Evolutionary conservation across 2,329 filamentous ascomycete species (phyloP), one percentile per base, ranked within the genome.

Genomic region (Colletotrichum musae): DNA sequence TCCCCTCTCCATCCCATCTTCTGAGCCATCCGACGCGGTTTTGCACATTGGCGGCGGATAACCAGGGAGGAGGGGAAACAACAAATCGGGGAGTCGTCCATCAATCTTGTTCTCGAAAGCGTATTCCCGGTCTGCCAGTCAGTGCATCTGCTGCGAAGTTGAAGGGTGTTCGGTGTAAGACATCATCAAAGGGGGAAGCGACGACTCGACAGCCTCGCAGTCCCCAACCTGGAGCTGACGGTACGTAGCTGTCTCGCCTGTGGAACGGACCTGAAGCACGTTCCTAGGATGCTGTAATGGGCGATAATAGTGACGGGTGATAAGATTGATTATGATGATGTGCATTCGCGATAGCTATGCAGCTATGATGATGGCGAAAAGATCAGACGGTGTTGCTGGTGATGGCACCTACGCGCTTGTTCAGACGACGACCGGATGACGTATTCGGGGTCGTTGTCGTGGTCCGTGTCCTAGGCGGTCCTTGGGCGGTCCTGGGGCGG

Each of bases 381-480:
- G 21, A 32, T 52, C 50, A 18, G 12, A 15, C 13, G 12, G 50
- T 32, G 16, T 21, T 47, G 45, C 7, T 51, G 48, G n/a, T 6
- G 12, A 32, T 32, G 24, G 16, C 26, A 7, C 7, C 13, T 36
- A 21, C 21, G 3, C 24, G 36, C 47, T 43, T 61, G 48, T 62
- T 62, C 58, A 53, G 58, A 62, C 58, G 58, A 54, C 13, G 58
- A 62, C 58, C 58, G 58, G 58, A 62, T 62, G 58, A 62, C 58
- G 58, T 62, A 62, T 45, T 16, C 15, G 43, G 26, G 15, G 15
- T 21, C 32, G 10, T 21, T 3, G 7, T 18, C 47, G 47, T 24
- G n/a, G n/a, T 18, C 12, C 7, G n/a, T 21, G 47, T 24, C 13
- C 47, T 36, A 6, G 32, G 32, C 32, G 32, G 32, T 36, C 32